Evolutionary conservation across 2,329 filamentous ascomycete genomes (phyloP), one percentile per base, ranked within the genome.

Genomic region (Thermothelomyces thermophilus): DNA sequence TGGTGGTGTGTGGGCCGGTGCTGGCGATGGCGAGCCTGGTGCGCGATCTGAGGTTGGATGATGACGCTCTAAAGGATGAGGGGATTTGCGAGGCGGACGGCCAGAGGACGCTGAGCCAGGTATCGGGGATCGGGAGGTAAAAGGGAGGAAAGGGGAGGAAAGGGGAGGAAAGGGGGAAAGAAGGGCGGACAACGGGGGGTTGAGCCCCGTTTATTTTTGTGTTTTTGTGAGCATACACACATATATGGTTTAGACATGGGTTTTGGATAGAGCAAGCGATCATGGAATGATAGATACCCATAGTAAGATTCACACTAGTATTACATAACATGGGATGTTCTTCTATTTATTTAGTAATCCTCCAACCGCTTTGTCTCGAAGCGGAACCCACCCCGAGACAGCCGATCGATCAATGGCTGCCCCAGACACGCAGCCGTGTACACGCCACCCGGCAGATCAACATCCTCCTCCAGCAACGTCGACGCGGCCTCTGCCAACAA

Each of bases 401-500:
- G 60, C 13, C 83, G 73, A 60, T 88, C 79, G 52, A 89, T 70
- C 60, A 80, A 85, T 9, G 73, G 69, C 57, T 84, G 80, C 1
- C 86, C 86, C 2, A 90, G 68, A 47, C 79, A 85, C 0, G 86
- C 83, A 0, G 86, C 82, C 1, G 87, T 90, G 54, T 86, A 79
- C 20, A 88, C 41, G 0, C 59, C 69, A 2, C 86, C 86, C 1
- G 72, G 73, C 11, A 87, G 68, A 31, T 73, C 65, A 11, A 79
- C 68, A 13, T 58, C 52, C 34, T 85, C 82, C 51, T 84, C 73
- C 14, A 89, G 68, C 28, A 90, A 70, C 0, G 81, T 80, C 34
- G 77, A 68, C 3, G 84, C 86, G 11, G 77, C 85, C 59, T 88
- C 75, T 2, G 76, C 75, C 13, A 87, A 62, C 24, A 84, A 72